Percentiles rank a stretch among this genome's conserved stretches.
Conservation (phyloP, 495 filamentous ascomycete species). For the Xanthoparmelia taractica region DNA sequence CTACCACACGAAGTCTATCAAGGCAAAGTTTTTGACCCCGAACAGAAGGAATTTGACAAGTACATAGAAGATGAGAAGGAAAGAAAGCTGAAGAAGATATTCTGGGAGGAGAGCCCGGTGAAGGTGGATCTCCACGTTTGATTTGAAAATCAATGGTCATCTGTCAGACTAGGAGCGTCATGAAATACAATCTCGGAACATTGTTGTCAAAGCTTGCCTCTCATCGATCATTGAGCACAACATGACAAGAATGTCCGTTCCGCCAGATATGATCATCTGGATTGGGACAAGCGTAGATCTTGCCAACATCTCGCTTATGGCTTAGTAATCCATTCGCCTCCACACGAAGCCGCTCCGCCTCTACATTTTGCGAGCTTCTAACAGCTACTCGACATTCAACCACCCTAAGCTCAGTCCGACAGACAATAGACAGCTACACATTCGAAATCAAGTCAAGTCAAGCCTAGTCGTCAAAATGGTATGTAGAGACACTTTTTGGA, state of each 20-base stretch:
- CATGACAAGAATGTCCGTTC: background rate
- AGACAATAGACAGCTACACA: background rate
- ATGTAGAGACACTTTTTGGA: background rate
- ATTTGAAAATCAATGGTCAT: background rate
- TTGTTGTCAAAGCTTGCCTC: background rate
- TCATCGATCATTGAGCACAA: background rate
- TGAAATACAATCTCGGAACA: background rate
- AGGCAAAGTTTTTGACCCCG: conserved; percentile 30
- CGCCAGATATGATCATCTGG: background rate
- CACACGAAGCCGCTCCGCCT: background rate
- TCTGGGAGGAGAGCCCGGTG: conserved; percentile 26
- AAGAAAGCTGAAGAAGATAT: conserved; percentile 30
- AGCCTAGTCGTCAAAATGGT: background rate
- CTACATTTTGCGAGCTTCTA: background rate
- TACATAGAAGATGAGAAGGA: conserved; percentile 32
- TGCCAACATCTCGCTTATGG: background rate
- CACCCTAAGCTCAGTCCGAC: background rate
- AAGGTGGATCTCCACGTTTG: conserved; percentile 2
- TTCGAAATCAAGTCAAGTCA: background rate
- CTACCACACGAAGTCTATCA: conserved; percentile 34
- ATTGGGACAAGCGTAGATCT: conserved; percentile 1
- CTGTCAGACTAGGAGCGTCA: background rate
- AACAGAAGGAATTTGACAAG: conserved; percentile 29
- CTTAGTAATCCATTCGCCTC: conserved; percentile 3
- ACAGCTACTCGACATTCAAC: background rate